phyloP scores from a whole-genome alignment of 2,329 filamentous ascomycete species.

The Penicillium sp. region DNA sequence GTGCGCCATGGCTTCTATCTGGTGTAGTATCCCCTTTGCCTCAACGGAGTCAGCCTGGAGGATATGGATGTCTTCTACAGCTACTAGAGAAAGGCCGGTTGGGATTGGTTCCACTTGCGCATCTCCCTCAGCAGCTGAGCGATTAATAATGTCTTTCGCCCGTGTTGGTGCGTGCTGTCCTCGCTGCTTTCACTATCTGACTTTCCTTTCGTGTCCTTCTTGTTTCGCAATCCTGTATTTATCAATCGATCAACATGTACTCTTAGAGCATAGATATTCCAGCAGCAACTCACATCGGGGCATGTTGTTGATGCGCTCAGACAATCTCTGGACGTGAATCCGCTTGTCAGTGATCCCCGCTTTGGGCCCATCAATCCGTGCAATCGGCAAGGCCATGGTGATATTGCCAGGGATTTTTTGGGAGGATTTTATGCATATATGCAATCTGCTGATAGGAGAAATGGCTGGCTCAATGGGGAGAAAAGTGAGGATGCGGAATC shows the following conservation, averaged over 20 bases:
- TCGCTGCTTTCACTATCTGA: too few relatives aligned
- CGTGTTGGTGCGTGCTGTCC: too few relatives aligned
- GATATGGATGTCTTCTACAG: conserved; percentile 8
- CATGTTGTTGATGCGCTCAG: conserved; percentile 8
- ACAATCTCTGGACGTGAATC: conserved; percentile 11
- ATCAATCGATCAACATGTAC: background rate
- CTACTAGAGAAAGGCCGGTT: background rate
- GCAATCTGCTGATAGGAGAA: too few relatives aligned
- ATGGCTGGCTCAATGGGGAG: too few relatives aligned
- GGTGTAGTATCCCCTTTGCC: background rate
- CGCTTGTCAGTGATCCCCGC: background rate
- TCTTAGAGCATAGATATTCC: background rate
- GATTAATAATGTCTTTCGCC: too few relatives aligned
- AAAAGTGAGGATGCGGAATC: too few relatives aligned
- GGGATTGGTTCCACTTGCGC: too few relatives aligned
- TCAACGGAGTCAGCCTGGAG: background rate
- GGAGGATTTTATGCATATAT: too few relatives aligned
- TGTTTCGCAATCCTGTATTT: conserved; percentile 1
- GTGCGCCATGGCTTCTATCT: conserved; percentile 4
- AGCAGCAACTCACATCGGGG: conserved; percentile 10
- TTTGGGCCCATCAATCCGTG: background rate
- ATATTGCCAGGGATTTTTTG: too few relatives aligned
- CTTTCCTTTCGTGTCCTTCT: background rate
- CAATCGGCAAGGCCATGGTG: too few relatives aligned
- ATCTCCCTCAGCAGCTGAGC: too few relatives aligned